phyloP scores from a whole-genome alignment of 1,284 basidiomycete genomes.

The Microbotryum scabiosae region DNA sequence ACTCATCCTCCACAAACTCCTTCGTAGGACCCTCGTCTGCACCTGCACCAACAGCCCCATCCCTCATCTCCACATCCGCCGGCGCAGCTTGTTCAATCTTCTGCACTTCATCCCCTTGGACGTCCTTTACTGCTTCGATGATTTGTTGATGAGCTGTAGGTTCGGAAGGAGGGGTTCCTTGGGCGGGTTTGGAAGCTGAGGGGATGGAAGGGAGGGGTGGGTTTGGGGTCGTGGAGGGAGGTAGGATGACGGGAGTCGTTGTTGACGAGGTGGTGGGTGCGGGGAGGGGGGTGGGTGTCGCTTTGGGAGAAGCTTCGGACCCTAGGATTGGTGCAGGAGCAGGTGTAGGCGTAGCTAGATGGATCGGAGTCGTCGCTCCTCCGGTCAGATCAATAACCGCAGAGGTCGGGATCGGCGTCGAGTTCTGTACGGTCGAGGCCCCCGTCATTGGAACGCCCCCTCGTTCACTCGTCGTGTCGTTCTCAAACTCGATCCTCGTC shows the following conservation, averaged over 20 bases:
- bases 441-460: background rate
- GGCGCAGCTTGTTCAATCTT: background rate
- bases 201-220: background rate
- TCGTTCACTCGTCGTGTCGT: background rate
- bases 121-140: slow-evolving; percentile 7
- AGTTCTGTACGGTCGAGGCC: slow-evolving; percentile 11
- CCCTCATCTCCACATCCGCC: slow-evolving; percentile 4
- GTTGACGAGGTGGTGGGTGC: background rate
- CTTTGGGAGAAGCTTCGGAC: no score
- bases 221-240: background rate
- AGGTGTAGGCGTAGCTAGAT: background rate
- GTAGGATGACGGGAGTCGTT: no score
- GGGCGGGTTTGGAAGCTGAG: slow-evolving; percentile 2
- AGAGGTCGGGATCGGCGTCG: background rate
- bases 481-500: background rate
- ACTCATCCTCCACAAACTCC: slow-evolving; percentile 5
- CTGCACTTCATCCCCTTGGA: background rate
- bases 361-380: background rate
- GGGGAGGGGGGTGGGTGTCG: background rate
- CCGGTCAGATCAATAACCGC: background rate
- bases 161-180: slow-evolving; percentile 2
- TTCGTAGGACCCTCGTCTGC: background rate
- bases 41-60: no score
- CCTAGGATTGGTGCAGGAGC: background rate
- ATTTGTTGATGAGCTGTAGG: background rate